These are phyloP conservation scores for Didymella pinodella DNA, from an alignment of 2,329 filamentous ascomycete genomes.

Conservation along the genomic window DNA sequence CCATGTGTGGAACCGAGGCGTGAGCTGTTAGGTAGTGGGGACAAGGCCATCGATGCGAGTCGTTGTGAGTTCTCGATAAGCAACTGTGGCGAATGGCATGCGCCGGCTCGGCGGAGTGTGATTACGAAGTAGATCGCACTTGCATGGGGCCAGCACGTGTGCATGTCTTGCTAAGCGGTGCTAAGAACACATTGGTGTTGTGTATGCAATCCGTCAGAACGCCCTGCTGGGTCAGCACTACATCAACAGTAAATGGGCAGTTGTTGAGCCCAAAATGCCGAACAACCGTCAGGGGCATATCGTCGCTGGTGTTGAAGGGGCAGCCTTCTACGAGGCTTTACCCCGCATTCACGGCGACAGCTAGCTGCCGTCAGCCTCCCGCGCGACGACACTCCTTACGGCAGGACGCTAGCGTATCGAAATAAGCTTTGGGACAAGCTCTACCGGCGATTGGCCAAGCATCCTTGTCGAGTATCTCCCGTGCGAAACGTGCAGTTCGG, in stretches of 20 bases:
- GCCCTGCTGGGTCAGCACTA: background rate
- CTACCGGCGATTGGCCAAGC: slow-evolving; percentile 33
- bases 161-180: slow-evolving; percentile 21
- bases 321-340: slow-evolving; percentile 20
- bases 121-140: slow-evolving; percentile 14
- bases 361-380: slow-evolving; percentile 39
- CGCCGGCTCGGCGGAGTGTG: slow-evolving; percentile 14
- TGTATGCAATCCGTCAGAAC: slow-evolving; percentile 3
- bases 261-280: background rate
- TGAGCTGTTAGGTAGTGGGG: slow-evolving; percentile 17
- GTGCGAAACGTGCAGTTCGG: slow-evolving; percentile 23
- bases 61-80: slow-evolving; percentile 20
- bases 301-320: background rate
- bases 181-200: slow-evolving; percentile 2
- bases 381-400: slow-evolving; percentile 18
- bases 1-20: slow-evolving; percentile 25
- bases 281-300: background rate
- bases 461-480: slow-evolving; percentile 37
- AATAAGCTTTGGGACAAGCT: slow-evolving; percentile 41
- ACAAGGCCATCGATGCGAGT: slow-evolving; percentile 15
- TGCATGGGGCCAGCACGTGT: slow-evolving; percentile 18
- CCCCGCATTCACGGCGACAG: slow-evolving; percentile 32
- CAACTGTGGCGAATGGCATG: slow-evolving; percentile 19
- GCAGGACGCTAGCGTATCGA: slow-evolving; percentile 27
- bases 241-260: background rate